Evolutionary conservation across 179 eudicot genomes (phyloP).

Genomic region (Corrigiola litoralis): DNA sequence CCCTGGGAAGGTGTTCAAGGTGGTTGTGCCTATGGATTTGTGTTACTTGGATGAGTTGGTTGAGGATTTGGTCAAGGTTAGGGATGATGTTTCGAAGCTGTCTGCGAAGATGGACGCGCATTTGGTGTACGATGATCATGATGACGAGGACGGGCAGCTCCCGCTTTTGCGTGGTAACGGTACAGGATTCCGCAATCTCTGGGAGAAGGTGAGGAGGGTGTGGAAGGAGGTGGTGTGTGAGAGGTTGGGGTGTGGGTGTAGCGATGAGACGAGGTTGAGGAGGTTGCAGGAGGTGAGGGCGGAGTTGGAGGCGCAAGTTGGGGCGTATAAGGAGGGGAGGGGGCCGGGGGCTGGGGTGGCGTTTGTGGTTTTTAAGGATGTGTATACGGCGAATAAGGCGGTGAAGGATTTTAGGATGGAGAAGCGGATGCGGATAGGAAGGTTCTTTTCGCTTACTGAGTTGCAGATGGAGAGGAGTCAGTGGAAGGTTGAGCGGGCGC

Average conservation of each 20-base stretch:
- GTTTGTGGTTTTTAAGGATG: conserved; percentile 92
- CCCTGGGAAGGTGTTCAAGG: conserved; percentile 68
- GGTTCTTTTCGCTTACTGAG: conserved; percentile 81
- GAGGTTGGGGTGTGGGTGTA: conserved; percentile 61
- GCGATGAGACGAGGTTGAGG: conserved; percentile 64
- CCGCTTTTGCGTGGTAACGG: background rate
- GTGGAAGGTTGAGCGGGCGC: conserved; percentile 96
- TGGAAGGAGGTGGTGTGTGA: conserved; percentile 39
- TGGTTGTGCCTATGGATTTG: conserved; percentile 90
- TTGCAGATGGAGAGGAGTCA: conserved; percentile 85
- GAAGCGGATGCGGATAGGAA: conserved; percentile 64
- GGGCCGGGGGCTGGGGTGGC: conserved; percentile 95
- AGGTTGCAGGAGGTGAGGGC: conserved; percentile 83
- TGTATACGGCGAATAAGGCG: conserved; percentile 73
- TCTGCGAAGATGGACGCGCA: conserved; percentile 58
- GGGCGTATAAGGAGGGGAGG: conserved; percentile 75
- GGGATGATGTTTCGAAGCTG: conserved; percentile 64
- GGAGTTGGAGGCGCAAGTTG: conserved; percentile 81
- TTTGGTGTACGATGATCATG: conserved; percentile 30
- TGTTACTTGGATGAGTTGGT: conserved; percentile 80
- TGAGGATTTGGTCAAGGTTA: conserved; percentile 65
- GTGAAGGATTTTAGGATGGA: conserved; percentile 77
- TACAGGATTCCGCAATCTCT: background rate
- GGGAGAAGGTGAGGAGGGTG: conserved; percentile 28
- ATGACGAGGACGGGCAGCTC: conserved; percentile 11